These are phyloP conservation scores for Phytophthora tubulina DNA, from an alignment of 352 stramenopile species.

Conservation along the genomic window DNA sequence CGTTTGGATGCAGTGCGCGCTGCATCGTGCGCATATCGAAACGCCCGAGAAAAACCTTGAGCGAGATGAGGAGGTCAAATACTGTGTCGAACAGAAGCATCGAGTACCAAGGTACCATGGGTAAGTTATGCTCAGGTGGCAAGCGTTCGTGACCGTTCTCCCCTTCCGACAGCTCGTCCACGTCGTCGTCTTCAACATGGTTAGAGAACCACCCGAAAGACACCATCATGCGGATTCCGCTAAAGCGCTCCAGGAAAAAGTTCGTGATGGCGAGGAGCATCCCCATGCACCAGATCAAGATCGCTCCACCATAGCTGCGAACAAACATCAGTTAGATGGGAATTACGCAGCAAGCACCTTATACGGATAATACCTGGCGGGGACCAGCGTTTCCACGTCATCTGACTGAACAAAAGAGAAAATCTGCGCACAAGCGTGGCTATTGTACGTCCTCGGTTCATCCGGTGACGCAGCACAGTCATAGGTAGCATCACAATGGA, in stretches of 20 bases:
- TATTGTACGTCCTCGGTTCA: conserved; percentile 73
- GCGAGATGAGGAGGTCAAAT: conserved; percentile 93
- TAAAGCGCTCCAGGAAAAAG: conserved; percentile 85
- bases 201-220: conserved; percentile 77
- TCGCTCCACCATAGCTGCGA: conserved; percentile 75
- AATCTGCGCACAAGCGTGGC: conserved; percentile 80
- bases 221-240: conserved; percentile 81
- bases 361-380: conserved; percentile 53
- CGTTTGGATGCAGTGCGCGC: conserved; percentile 76
- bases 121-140: conserved; percentile 74
- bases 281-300: conserved; percentile 88
- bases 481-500: conserved; percentile 81
- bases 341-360: background rate
- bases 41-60: conserved; percentile 94
- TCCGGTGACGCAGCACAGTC: conserved; percentile 44
- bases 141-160: conserved; percentile 71
- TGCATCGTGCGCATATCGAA: conserved; percentile 94
- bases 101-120: conserved; percentile 96
- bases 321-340: conserved; percentile 1
- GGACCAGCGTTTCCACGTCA: conserved; percentile 62
- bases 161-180: conserved; percentile 42
- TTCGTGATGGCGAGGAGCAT: conserved; percentile 86
- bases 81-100: conserved; percentile 93
- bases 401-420: conserved; percentile 74
- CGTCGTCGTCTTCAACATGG: conserved; percentile 60